Base-by-base conservation (phyloP, 257 asterid genomes). In the Leptodermis oblonga region DNA sequence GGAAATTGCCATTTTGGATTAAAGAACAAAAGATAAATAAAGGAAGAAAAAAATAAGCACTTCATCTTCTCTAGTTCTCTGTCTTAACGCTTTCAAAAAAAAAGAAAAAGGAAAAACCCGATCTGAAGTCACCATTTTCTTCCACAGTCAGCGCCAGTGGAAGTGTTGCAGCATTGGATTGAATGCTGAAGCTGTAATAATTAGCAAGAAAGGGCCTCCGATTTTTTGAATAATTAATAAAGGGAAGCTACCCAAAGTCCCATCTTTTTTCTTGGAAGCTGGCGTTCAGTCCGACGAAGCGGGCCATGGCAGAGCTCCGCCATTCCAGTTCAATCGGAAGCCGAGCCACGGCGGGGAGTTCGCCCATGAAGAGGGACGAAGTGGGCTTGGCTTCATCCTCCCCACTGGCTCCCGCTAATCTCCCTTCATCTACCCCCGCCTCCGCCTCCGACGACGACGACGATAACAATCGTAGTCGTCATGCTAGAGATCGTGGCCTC, bases 221-320 rank as follows among this genome's bases (percentile, higher is more conserved):
- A n/a, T 20, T 34, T 62, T 30, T 42, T 12, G 18, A 14, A 11
- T 8, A 62, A 36, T 62, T 25, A 20, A 11, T 6, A 5, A 36
- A n/a, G 14, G 4, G 36, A 59, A n/a, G 20, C 45, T 37, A 30
- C 26, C 67, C 31, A 18, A 12, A 20, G 58, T 22, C 58, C 28
- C 58, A 1, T 0, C 60, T 1, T 20, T 62, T 0, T 33, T 36
- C 14, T 13, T 42, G 1, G 13, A 63, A 90, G 84, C 96, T 94
- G 99, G 99, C 96, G 83, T 89, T 68, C 85, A 94, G 99, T 75
- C 99, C 99, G 53, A 94, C 99, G 58, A 94, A 91, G 79, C 88
- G 96, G 72, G 97, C 88, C 37, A 89, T 81, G 99, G 99, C 92
- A 88, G 99, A 94, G 89, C 93, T 94, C 82, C 99, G 98, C 82